phyloP scores from a whole-genome alignment of 2,329 filamentous ascomycete genomes.

The Penicillium sp. region DNA sequence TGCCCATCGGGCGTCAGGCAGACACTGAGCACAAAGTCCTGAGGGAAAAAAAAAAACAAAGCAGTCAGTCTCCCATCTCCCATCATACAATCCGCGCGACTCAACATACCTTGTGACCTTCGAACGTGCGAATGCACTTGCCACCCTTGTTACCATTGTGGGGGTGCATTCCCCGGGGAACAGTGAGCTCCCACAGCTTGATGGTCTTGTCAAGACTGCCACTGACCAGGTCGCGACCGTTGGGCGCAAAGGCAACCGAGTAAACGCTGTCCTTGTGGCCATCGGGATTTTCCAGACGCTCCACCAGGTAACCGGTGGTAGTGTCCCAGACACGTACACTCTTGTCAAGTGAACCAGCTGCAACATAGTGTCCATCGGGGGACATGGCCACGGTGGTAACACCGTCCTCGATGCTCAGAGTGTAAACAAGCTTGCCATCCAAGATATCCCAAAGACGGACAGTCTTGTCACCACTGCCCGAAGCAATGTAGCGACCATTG shows the following conservation, averaged over 20 bases:
- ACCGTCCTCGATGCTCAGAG: constrained; percentile 88
- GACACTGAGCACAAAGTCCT: constrained; percentile 96
- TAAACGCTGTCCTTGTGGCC: constrained; percentile 98
- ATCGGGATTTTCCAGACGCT: constrained; percentile 84
- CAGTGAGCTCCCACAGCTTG: constrained; percentile 95
- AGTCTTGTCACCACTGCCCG: constrained; percentile 87
- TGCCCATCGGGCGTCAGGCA: constrained; percentile 88
- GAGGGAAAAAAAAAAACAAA: constrained; percentile 8
- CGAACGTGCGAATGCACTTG: constrained; percentile 93
- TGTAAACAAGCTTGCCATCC: constrained; percentile 71
- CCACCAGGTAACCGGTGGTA: constrained; percentile 74
- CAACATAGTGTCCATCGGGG: constrained; percentile 87
- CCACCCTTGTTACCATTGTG: constrained; percentile 70
- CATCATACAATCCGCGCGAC: too few species aligned
- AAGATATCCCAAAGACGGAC: constrained; percentile 96
- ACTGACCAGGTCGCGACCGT: constrained; percentile 85
- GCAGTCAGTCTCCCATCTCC: constrained; percentile 8
- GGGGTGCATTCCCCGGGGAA: constrained; percentile 60
- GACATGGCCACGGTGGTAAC: constrained; percentile 97
- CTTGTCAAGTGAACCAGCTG: constrained; percentile 92
- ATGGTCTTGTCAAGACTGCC: constrained; percentile 97
- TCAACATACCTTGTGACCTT: constrained; percentile 76
- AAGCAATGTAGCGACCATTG: constrained; percentile 89
- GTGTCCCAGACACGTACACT: constrained; percentile 97
- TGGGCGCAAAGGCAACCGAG: constrained; percentile 90